Evolutionary conservation across 495 filamentous ascomycete genomes (phyloP), one percentile per base, ranked within the genome.

Genomic region (Aspergillus olivimuriae): DNA sequence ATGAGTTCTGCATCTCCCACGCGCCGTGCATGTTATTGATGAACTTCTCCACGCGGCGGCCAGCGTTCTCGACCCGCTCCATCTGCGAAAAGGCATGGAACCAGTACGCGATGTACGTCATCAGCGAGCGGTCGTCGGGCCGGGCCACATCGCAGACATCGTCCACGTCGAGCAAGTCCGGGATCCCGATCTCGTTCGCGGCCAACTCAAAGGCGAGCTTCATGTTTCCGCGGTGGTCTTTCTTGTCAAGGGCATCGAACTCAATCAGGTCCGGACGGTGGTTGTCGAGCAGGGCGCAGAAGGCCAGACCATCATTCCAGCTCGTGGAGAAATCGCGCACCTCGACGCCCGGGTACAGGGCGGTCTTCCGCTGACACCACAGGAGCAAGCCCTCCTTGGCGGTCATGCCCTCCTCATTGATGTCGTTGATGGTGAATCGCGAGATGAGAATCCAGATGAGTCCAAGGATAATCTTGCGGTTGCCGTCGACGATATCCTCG

Each of bases 91-190:
- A 98, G 45, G 92, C 94, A 55, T 98, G 92, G 75, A 97, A 98
- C 92, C 94, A 98, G 65, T 97, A 97, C 46, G 92, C 92, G 51
- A 98, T 97, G 58, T 98, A 98, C 4, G 92, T 98, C 91, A 98
- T 97, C 60, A 98, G 74, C 52, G 86, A 91, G 45, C 89, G 84
- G 63, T 98, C 92, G 54, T 98, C 92, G 10, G 92, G 92, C 63
- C 87, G 91, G 9, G 88, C 80, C 11, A 98, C 92, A 61, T 97
- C 92, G 62, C 89, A 95, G 20, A 97, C 94, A 70, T 98, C 92
- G 62, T 98, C 92, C 2, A 97, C 92, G 60, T 98, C 92, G 22
- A 98, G 78, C 48, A 98, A 69, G 52, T 90, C 88, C 10, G 92
- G 92, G 39, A 98, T 98, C 30, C 94, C 92, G 52, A 98, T 96